A percentile compares a stretch with the other conserved stretches of the same genome.
Conservation (phyloP, 2,329 filamentous ascomycete genomes). For the Epichloe bromicola region DNA sequence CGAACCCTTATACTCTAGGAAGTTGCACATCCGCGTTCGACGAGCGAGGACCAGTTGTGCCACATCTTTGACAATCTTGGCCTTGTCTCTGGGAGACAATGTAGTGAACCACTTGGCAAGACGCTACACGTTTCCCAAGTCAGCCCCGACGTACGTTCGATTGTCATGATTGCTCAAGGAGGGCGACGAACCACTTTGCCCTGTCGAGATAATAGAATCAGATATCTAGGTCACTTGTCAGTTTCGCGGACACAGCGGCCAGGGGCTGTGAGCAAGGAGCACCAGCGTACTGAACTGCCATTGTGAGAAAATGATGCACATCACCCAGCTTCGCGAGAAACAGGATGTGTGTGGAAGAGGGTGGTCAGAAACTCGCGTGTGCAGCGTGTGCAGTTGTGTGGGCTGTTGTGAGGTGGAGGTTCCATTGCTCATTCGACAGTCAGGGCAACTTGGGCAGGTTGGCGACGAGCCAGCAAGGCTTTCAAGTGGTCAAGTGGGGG, state of each 20-base stretch:
- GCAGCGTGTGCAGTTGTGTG: neutral
- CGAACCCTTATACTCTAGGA: conserved; percentile 95
- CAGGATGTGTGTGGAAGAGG: conserved; percentile 1
- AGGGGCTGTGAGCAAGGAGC: conserved; percentile 3
- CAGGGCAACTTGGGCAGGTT: conserved; percentile 11
- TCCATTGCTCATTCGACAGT: neutral
- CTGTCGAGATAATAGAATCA: conserved; percentile 94
- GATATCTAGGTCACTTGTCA: conserved; percentile 51
- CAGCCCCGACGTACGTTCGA: conserved; percentile 1
- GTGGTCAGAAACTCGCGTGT: neutral
- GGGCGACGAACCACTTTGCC: conserved; percentile 85
- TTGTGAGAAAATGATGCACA: conserved; percentile 15
- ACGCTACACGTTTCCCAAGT: conserved; percentile 43
- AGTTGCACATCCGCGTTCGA: conserved; percentile 98
- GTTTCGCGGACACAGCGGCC: conserved; percentile 4
- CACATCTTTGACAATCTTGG: conserved; percentile 99
- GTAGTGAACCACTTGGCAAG: conserved; percentile 99
- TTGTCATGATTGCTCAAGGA: conserved; percentile 4
- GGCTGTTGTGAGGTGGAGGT: conserved; percentile 3
- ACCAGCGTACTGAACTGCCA: conserved; percentile 31
- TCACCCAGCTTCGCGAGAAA: conserved; percentile 9
- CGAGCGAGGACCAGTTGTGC: conserved; percentile 92
- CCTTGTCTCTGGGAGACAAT: conserved; percentile 93
- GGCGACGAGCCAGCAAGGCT: conserved; percentile 12
- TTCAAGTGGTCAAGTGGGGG: no score